Evolutionary conservation across 345 rosid species (phyloP).

Genomic region (Melaleuca quinquenervia): DNA sequence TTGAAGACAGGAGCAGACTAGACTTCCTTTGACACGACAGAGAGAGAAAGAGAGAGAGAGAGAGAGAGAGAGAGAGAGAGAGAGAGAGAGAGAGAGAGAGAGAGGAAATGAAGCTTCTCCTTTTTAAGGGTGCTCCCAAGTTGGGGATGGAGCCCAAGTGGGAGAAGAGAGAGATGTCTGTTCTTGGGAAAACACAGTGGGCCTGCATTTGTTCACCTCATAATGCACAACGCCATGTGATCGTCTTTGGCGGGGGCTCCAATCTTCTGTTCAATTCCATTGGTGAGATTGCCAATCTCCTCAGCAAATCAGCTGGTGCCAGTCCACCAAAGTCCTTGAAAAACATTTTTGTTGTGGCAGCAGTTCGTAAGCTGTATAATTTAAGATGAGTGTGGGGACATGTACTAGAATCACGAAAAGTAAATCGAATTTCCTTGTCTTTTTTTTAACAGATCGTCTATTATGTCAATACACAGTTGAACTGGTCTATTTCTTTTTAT

Average conservation of each 20-base stretch:
- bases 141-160: conserved; percentile 57
- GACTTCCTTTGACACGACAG: not conserved
- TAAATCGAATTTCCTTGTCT: not conserved
- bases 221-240: conserved; percentile 55
- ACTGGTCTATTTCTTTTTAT: not conserved
- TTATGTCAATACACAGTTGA: not conserved
- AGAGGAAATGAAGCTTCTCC: not conserved
- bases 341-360: not conserved
- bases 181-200: conserved; percentile 54
- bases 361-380: not conserved
- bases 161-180: conserved; percentile 47
- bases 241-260: conserved; percentile 4
- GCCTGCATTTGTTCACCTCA: conserved; percentile 53
- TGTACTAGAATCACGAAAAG: not conserved
- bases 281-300: not conserved
- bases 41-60: too few species aligned
- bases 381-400: not conserved
- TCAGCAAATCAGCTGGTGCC: not conserved
- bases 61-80: conserved; percentile 11
- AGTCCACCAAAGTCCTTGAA: not conserved
- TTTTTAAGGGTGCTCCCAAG: conserved; percentile 28
- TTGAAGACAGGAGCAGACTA: conserved; percentile 31
- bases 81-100: conserved; percentile 8
- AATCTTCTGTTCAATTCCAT: conserved; percentile 3
- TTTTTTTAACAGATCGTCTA: not conserved